Evolutionary conservation across 352 stramenopile species (phyloP).

Genomic region (Globisporangium nunn): DNA sequence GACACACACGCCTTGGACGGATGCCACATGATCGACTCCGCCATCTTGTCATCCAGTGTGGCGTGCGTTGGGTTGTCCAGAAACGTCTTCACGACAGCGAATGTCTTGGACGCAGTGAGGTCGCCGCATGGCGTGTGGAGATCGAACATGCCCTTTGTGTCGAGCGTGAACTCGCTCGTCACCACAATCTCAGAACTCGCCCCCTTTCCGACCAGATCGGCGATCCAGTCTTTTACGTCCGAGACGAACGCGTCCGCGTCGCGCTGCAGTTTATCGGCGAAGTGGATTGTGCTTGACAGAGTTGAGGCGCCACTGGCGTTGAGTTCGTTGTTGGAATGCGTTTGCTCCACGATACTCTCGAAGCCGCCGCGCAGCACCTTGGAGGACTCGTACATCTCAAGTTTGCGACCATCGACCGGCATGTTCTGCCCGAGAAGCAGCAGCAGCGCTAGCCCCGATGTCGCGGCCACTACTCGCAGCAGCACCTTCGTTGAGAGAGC

Average conservation of each 20-base stretch:
- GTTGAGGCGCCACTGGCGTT: background rate
- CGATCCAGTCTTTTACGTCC: conserved; percentile 6
- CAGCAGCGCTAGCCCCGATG: background rate
- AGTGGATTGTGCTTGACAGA: conserved; percentile 4
- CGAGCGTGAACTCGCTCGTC: conserved; percentile 15
- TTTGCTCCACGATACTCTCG: background rate
- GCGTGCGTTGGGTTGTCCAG: conserved; percentile 16
- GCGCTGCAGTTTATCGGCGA: conserved; percentile 6
- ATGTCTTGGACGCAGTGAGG: conserved; percentile 18
- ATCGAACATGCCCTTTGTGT: conserved; percentile 13
- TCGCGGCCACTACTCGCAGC: background rate
- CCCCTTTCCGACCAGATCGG: background rate
- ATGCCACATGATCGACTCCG: conserved; percentile 17
- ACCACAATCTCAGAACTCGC: conserved; percentile 8
- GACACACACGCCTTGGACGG: conserved; percentile 16
- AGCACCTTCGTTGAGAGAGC: background rate
- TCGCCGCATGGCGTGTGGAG: conserved; percentile 11
- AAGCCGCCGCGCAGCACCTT: conserved; percentile 2
- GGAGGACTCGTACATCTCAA: conserved; percentile 1
- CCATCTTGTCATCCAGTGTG: conserved; percentile 9
- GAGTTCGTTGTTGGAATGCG: background rate
- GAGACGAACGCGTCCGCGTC: conserved; percentile 8
- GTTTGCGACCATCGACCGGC: background rate
- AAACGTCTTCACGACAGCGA: conserved; percentile 16
- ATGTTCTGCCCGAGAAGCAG: background rate